Base-by-base conservation (phyloP, 768 basidiomycete genomes). In the Pleurotus tuoliensis region DNA sequence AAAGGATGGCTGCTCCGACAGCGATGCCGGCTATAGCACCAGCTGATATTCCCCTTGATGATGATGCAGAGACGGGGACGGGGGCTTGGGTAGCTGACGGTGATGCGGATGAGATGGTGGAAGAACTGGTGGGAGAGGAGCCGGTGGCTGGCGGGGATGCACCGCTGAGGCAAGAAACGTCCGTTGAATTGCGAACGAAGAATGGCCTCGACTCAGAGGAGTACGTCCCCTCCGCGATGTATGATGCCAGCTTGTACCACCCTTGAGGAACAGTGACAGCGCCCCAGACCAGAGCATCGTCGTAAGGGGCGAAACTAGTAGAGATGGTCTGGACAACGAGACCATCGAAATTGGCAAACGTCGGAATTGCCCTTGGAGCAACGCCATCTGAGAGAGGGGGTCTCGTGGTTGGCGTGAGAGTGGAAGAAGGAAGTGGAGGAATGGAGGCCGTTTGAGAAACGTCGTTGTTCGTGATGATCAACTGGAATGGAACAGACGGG, bases 1-100 rank as follows among this genome's bases (percentile, higher is more conserved):
- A 16, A 20, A 50, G 22, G 30, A 82, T 54, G 12, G 67, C 76
- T 2, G 73, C 80, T 4, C 81, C 84, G 3, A 86, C 59, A 16
- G 80, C 74, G 22, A 78, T 77, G 1, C 84, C 87, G 4, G 74
- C 77, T 24, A 87, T 79, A 6, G 73, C 71, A 0, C 75, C 78
- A 1, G 69, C 66, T 39, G 77, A 76, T 5, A 67, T 63, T 3
- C 63, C 58, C 13, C 47, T 51, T 9, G 71, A 59, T 15, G 70
- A 64, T 5, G 65, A 48, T 4, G 67, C 56, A 3, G 68, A 47
- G 22, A 62, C 65, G 20, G 69, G 67, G 1, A 68, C 47, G 2
- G 70, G 58, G 34, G 61, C 22, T 2, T 59, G 53, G 16, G 64
- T 38, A 27, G 64, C 46, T 4, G 64, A 56, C 15, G 56, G 55